These are phyloP conservation scores for Calonectria pseudoturangicola DNA, from an alignment of 2,329 filamentous ascomycete species.

Conservation along the genomic window DNA sequence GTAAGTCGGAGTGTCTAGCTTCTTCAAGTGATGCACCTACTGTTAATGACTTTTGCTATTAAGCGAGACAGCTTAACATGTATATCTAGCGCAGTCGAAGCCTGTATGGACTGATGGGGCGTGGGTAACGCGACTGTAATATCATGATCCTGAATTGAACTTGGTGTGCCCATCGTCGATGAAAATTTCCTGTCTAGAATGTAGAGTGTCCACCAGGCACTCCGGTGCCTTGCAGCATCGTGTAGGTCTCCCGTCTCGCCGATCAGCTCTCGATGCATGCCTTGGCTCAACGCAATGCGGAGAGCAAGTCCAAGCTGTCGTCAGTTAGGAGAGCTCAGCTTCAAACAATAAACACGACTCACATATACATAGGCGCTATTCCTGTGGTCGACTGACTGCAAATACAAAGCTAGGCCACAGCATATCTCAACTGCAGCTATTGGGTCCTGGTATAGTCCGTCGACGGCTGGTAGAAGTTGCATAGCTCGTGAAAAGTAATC, in stretches of 20 bases:
- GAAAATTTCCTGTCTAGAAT: constrained; percentile 36
- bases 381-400: constrained; percentile 36
- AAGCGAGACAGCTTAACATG: constrained; percentile 34
- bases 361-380: constrained; percentile 38
- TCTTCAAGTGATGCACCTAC: background rate
- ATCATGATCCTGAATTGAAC: constrained; percentile 35
- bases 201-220: constrained; percentile 37
- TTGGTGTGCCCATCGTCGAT: constrained; percentile 31
- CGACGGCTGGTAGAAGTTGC: constrained; percentile 24
- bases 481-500: constrained; percentile 35
- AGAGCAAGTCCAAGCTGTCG: constrained; percentile 27
- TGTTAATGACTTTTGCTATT: constrained; percentile 34
- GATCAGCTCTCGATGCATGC: constrained; percentile 27
- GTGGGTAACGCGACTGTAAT: constrained; percentile 26
- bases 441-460: constrained; percentile 29
- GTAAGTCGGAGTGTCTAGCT: background rate
- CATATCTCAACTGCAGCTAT: constrained; percentile 37
- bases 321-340: background rate
- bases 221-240: constrained; percentile 12
- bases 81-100: constrained; percentile 16
- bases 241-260: constrained; percentile 16
- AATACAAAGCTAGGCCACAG: constrained; percentile 33
- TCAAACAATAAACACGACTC: background rate
- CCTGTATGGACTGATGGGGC: constrained; percentile 13
- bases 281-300: constrained; percentile 33